Conservation (phyloP, 2,329 filamentous ascomycete genomes). For the Cladophialophora chaetospira region DNA sequence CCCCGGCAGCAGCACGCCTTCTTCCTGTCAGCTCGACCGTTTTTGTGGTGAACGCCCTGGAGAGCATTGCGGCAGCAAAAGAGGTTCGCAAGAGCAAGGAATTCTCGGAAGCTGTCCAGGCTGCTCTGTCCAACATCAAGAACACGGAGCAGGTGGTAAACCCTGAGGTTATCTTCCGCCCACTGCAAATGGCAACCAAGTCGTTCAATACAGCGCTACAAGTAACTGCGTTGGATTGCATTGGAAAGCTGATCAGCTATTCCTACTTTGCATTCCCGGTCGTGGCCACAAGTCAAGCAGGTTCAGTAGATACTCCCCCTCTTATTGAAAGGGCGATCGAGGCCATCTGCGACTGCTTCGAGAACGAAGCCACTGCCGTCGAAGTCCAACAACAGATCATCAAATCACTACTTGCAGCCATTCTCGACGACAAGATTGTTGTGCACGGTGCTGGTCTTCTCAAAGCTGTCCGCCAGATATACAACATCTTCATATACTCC, state of each 20-base stretch:
- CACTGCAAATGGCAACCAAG: constrained; percentile 85
- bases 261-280: constrained; percentile 87
- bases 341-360: constrained; percentile 98
- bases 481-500: constrained; percentile 97
- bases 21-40: constrained; percentile 88
- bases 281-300: constrained; percentile 49
- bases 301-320: constrained; percentile 55
- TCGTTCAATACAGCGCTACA: constrained; percentile 81
- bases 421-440: constrained; percentile 97
- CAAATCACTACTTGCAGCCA: constrained; percentile 91
- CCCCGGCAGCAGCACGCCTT: constrained; percentile 54
- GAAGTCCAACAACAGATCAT: constrained; percentile 98
- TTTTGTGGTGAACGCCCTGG: constrained; percentile 90
- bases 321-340: constrained; percentile 97
- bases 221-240: constrained; percentile 91
- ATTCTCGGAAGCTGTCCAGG: constrained; percentile 77
- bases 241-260: constrained; percentile 98
- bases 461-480: constrained; percentile 95
- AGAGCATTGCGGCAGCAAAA: constrained; percentile 87
- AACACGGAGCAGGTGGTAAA: constrained; percentile 80
- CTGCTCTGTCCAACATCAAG: constrained; percentile 82
- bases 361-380: constrained; percentile 87
- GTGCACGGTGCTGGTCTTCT: constrained; percentile 94
- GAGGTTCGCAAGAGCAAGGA: constrained; percentile 86
- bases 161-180: constrained; percentile 88